Evolutionary conservation across 768 basidiomycete genomes (phyloP).

Genomic region (Leccinum subgranulosum): DNA sequence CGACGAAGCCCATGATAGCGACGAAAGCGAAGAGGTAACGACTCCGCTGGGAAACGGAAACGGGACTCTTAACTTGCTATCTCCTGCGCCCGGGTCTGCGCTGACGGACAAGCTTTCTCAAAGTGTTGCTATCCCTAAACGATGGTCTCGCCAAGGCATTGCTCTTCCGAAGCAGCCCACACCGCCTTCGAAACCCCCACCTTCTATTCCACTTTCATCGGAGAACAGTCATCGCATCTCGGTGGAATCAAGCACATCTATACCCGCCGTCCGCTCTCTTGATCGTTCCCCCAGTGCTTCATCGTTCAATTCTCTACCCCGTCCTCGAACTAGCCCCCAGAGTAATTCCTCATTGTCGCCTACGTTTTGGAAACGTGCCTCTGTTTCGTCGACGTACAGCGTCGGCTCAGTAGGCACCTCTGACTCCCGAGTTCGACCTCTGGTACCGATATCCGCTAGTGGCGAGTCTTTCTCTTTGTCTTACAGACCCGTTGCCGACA

Average conservation of each 20-base stretch:
- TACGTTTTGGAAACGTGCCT: constrained; percentile 53
- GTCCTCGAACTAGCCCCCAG: constrained; percentile 32
- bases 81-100: not conserved
- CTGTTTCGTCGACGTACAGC: constrained; percentile 48
- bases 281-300: constrained; percentile 36
- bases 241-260: constrained; percentile 23
- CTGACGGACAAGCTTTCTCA: constrained; percentile 29
- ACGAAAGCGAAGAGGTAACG: constrained; percentile 1
- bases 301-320: constrained; percentile 35
- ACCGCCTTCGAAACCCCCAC: constrained; percentile 59
- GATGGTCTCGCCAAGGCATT: constrained; percentile 55
- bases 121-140: constrained; percentile 31
- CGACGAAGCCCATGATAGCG: not conserved
- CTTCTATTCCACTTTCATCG: constrained; percentile 39
- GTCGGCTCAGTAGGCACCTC: constrained; percentile 40
- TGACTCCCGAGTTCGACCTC: constrained; percentile 33
- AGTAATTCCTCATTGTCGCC: constrained; percentile 46
- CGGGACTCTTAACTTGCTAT: not conserved
- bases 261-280: constrained; percentile 30
- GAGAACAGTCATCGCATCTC: constrained; percentile 23
- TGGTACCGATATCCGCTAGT: constrained; percentile 6
- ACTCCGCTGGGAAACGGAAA: constrained; percentile 1
- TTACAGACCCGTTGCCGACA: constrained; percentile 1
- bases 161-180: constrained; percentile 49
- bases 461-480: constrained; percentile 12